These are phyloP conservation scores for Saccharum officinarum DNA, from an alignment of 176 grass and related monocot species.

Conservation along the genomic window DNA sequence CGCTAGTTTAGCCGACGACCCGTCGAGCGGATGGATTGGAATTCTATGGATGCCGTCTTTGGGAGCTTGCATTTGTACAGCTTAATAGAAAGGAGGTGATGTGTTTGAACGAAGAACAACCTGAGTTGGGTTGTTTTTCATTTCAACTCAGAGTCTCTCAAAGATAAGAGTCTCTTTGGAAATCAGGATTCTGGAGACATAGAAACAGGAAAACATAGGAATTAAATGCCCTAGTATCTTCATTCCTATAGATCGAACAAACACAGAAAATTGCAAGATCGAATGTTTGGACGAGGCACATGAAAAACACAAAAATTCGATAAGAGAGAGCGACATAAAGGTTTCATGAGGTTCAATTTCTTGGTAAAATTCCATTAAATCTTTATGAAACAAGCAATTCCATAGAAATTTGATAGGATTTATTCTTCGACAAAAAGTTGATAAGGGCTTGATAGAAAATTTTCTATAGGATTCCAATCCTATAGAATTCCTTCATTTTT, in stretches of 20 bases:
- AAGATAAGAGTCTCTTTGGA: no score
- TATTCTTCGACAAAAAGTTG: no score
- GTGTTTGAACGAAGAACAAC: not conserved
- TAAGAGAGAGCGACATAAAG: no score
- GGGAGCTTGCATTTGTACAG: slow-evolving; percentile 27
- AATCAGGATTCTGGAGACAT: not conserved
- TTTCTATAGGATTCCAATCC: no score
- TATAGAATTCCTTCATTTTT: no score
- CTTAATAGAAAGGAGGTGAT: slow-evolving; percentile 5
- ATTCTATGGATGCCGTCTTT: not conserved
- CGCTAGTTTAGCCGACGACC: not conserved
- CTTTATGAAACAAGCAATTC: no score
- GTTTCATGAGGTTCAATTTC: no score
- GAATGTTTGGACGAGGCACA: not conserved
- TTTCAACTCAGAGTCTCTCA: not conserved
- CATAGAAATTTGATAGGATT: no score
- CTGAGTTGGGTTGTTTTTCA: not conserved
- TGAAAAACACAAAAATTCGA: not conserved
- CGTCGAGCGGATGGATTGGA: not conserved
- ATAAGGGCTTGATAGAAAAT: no score
- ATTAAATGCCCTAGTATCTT: not conserved
- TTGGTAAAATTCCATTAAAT: not conserved
- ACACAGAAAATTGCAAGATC: not conserved
- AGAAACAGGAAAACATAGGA: not conserved
- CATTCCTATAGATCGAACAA: not conserved